Conservation (phyloP, 1,284 basidiomycete genomes). For the Cryptococcus sp. region DNA sequence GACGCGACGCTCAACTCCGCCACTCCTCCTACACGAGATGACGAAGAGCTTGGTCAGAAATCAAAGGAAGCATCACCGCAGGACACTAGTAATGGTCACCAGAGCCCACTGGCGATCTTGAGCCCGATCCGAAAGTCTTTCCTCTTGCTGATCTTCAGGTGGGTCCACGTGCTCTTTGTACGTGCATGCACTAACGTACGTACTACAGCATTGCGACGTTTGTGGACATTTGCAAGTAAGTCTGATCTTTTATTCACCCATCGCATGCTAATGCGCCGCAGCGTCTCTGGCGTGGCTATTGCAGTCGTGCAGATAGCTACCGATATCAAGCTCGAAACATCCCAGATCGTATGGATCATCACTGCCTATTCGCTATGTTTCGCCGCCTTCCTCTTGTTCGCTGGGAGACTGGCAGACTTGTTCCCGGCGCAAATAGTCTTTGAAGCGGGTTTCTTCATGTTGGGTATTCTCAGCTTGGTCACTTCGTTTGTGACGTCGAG, state of each 20-base stretch:
- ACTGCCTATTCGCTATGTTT: conserved; percentile 38
- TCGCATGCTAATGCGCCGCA: not conserved
- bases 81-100: no score
- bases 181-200: no score
- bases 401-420: conserved; percentile 43
- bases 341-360: conserved; percentile 42
- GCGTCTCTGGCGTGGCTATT: conserved; percentile 34
- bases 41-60: no score
- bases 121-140: conserved; percentile 17
- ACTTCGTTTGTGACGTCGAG: conserved; percentile 44
- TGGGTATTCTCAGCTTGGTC: conserved; percentile 42
- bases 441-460: conserved; percentile 36
- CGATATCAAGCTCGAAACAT: conserved; percentile 32
- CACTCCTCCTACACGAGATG: no score
- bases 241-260: not conserved
- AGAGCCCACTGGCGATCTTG: conserved; percentile 6
- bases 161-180: no score
- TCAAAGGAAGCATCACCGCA: no score
- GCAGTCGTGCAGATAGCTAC: conserved; percentile 36
- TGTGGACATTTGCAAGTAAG: conserved; percentile 35
- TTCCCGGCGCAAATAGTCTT: conserved; percentile 46
- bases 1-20: no score
- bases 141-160: conserved; percentile 19
- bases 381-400: conserved; percentile 44
- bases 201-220: conserved; percentile 32